Evolutionary conservation across 805 yeast genomes (phyloP).

Genomic region (Candida berthetii): DNA sequence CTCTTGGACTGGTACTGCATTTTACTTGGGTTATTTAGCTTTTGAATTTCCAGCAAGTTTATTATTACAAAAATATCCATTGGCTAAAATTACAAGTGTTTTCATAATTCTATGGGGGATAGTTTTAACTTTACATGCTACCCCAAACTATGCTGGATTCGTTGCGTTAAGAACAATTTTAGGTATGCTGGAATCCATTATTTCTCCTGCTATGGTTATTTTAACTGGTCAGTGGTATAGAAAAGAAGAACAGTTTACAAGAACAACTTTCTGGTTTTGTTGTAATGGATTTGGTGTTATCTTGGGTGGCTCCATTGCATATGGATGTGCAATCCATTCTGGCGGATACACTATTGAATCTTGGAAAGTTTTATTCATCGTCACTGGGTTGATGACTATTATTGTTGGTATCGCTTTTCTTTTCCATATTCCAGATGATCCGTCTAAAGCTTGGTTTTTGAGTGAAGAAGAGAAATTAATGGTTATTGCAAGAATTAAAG

Average conservation of each 20-base stretch:
- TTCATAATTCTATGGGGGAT: too few relatives aligned
- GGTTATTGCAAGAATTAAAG: constrained; percentile 37
- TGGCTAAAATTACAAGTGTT: too few relatives aligned
- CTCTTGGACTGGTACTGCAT: constrained; percentile 42
- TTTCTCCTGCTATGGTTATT: constrained; percentile 20
- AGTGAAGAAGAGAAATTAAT: constrained; percentile 32
- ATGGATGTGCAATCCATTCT: constrained; percentile 30
- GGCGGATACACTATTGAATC: constrained; percentile 30
- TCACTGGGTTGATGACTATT: constrained; percentile 48
- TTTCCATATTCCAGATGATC: constrained; percentile 42
- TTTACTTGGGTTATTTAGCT: constrained; percentile 47
- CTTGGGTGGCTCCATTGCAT: constrained; percentile 41
- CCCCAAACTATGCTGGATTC: constrained; percentile 37
- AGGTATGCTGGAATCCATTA: constrained; percentile 43
- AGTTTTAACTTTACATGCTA: constrained; percentile 35
- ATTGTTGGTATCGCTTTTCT: constrained; percentile 34
- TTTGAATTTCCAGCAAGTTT: constrained; percentile 41
- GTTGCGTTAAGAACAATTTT: constrained; percentile 39
- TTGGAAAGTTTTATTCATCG: constrained; percentile 51
- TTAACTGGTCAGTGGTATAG: constrained; percentile 13
- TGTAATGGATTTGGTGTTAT: constrained; percentile 29
- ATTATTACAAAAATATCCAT: constrained; percentile 38
- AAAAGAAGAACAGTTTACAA: constrained; percentile 22
- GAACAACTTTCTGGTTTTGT: constrained; percentile 25
- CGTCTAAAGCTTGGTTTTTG: constrained; percentile 32